Evolutionary conservation across 768 basidiomycete genomes (phyloP).

Genomic region (Boletellus emodensis): DNA sequence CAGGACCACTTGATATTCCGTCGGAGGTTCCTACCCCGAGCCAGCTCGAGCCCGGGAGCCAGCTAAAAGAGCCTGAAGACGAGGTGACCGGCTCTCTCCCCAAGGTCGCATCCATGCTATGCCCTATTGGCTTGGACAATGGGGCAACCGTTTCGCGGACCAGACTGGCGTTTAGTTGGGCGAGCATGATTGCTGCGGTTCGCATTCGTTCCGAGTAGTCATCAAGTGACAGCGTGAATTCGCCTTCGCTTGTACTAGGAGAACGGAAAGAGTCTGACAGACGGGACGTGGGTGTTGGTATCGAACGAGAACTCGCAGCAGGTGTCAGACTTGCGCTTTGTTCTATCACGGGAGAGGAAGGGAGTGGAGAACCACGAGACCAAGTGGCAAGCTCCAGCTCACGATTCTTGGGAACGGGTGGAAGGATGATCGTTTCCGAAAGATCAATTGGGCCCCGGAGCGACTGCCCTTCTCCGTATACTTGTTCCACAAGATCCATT

Average conservation of each 20-base stretch:
- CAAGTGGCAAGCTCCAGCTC: conserved; percentile 84
- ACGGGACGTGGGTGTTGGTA: not conserved
- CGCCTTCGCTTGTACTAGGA: conserved; percentile 6
- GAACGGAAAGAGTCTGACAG: conserved; percentile 3
- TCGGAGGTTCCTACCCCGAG: conserved; percentile 29
- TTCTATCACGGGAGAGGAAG: conserved; percentile 45
- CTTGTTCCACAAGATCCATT: conserved; percentile 94
- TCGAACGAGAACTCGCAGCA: conserved; percentile 9
- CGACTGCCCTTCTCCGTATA: conserved; percentile 78
- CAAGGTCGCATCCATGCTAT: conserved; percentile 1
- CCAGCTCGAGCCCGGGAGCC: conserved; percentile 57
- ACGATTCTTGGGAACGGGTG: conserved; percentile 80
- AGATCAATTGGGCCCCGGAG: conserved; percentile 74
- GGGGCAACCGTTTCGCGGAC: conserved; percentile 48
- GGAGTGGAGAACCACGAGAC: conserved; percentile 53
- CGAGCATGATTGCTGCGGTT: conserved; percentile 96
- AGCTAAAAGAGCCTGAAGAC: conserved; percentile 37
- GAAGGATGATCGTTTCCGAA: conserved; percentile 80
- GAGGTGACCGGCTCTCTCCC: conserved; percentile 10
- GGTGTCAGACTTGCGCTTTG: conserved; percentile 27
- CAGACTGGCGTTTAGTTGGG: conserved; percentile 86
- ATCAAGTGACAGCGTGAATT: conserved; percentile 68
- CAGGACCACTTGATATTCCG: conserved; percentile 20
- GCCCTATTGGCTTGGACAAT: conserved; percentile 12
- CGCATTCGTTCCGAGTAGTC: conserved; percentile 99